Evolutionary conservation across 1,284 basidiomycete species (phyloP), one percentile per base, ranked within the genome.

Genomic region (Trichosporon sp.): DNA sequence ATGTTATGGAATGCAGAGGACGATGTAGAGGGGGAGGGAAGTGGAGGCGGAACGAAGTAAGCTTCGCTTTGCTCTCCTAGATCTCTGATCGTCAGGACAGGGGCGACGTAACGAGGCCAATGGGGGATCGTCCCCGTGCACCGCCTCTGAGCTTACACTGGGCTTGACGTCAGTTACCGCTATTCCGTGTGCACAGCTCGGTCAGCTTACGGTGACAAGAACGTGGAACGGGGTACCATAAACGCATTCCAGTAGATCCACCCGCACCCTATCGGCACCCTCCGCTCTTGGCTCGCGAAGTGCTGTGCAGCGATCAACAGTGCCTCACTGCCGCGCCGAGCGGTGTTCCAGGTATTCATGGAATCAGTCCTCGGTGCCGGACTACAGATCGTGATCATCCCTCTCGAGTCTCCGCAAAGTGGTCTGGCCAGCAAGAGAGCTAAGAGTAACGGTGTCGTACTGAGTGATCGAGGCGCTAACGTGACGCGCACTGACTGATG

Each of bases 21-120:
- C 6, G 8, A 54, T 1, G 8, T 10, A 10, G 38, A 40, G 38
- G 38, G 19, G 2, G 10, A 11, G 19, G 19, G 21, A 26, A 7
- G 51, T 54, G 51, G 51, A 54, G 51, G 51, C 51, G 51, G 51
- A 54, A 54, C 51, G 51, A 54, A 54, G 51, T 54, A 21, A 26
- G 21, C 19, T 21, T 21, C 6, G n/a, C 19, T 51, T n/a, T 19
- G 38, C 16, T n/a, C 51, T 54, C 51, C 51, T 54, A 54, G 51
- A 54, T 54, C 51, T 54, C 19, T 26, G 51, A 54, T 54, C 51
- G 51, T 54, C 51, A 54, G 51, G 51, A 5, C 51, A 54, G 51
- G 51, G 51, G 51, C 51, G 3, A 2, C 8, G 19, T 19, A 7
- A 3, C n/a, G 19, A n/a, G 14, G 51, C 51, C 51, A 54, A 54